Evolutionary conservation across 176 grass and related monocot genomes (phyloP), one percentile per base, ranked within the genome.

Genomic region (Cocos nucifera): DNA sequence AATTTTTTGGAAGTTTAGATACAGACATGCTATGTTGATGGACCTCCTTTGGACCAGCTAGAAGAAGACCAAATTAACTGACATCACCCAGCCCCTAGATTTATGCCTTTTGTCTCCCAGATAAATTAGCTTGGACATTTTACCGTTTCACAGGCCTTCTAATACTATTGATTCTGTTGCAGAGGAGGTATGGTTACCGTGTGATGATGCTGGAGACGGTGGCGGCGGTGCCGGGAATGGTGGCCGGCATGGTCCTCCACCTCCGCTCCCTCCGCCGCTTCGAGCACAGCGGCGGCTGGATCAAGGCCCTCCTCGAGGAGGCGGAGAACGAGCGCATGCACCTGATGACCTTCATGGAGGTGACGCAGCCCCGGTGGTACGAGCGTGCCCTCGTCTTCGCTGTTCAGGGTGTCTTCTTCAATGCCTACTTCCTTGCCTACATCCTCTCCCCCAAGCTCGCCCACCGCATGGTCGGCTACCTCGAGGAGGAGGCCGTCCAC

Each of bases 341-440:
- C 69, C 75, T 91, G 15, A 86, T 91, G 82, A 91, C 79, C 57
- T 91, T 91, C 76, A 86, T 91, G 88, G 88, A 91, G 79, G 83
- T 86, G 60, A 64, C 79, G 17, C 49, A 83, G 19, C 83, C 89
- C 44, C 67, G 20, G 50, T 95, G 89, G 89, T 88, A 88, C 44
- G 65, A 89, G 57, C 78, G 81, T n/a, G 81, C 74, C 21, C 69
- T 85, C 15, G 86, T 89, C 28, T 22, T 89, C 57, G 51, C 74
- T 3, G 86, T 89, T 22, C 86, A 89, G 75, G 86, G 74, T 51
- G 28, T 85, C 75, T 85, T 85, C 77, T 85, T 89, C 74, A 89
- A 81, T 24, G 86, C 62, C 30, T 85, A 89, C 58, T 78, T 89
- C 65, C 2, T 78, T 0, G 70, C 67, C 22, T 85, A 95, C 63